These are phyloP conservation scores for Russula compacta DNA, from an alignment of 768 basidiomycete species.

Conservation along the genomic window DNA sequence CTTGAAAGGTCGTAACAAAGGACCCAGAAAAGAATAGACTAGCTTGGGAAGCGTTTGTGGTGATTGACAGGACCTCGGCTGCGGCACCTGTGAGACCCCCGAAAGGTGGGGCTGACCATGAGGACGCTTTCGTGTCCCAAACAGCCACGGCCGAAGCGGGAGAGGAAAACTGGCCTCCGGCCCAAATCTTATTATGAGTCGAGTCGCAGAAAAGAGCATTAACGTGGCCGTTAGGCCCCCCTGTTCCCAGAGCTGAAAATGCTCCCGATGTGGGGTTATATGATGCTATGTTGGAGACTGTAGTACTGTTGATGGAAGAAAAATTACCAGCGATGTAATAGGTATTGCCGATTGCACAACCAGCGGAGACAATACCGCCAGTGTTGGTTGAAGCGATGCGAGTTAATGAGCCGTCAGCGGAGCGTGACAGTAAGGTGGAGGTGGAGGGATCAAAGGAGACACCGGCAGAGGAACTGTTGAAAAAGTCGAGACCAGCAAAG, in stretches of 20 bases:
- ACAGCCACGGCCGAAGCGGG: conserved; percentile 61
- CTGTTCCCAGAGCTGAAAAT: conserved; percentile 55
- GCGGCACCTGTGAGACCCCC: conserved; percentile 66
- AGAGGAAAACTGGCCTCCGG: conserved; percentile 64
- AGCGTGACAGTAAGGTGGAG: conserved; percentile 62
- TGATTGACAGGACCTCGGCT: conserved; percentile 66
- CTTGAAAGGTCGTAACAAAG: conserved; percentile 68
- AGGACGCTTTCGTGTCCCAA: conserved; percentile 50
- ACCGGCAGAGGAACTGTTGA: conserved; percentile 42
- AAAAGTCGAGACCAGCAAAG: conserved; percentile 79
- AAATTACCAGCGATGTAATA: conserved; percentile 85
- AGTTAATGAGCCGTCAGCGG: conserved; percentile 54
- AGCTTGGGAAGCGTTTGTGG: conserved; percentile 55
- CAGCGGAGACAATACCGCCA: conserved; percentile 68
- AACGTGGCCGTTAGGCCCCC: conserved; percentile 70
- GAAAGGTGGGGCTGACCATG: conserved; percentile 78
- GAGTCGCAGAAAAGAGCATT: conserved; percentile 70
- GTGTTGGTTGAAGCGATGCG: conserved; percentile 68
- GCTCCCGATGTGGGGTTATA: conserved; percentile 51
- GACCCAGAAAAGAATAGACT: conserved; percentile 85
- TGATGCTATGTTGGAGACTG: conserved; percentile 65
- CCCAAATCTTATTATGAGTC: conserved; percentile 60
- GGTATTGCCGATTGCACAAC: conserved; percentile 58
- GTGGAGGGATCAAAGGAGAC: conserved; percentile 59
- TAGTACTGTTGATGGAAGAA: conserved; percentile 50